Evolutionary conservation across 768 basidiomycete genomes (phyloP).

Genomic region (Suillus bovinus): DNA sequence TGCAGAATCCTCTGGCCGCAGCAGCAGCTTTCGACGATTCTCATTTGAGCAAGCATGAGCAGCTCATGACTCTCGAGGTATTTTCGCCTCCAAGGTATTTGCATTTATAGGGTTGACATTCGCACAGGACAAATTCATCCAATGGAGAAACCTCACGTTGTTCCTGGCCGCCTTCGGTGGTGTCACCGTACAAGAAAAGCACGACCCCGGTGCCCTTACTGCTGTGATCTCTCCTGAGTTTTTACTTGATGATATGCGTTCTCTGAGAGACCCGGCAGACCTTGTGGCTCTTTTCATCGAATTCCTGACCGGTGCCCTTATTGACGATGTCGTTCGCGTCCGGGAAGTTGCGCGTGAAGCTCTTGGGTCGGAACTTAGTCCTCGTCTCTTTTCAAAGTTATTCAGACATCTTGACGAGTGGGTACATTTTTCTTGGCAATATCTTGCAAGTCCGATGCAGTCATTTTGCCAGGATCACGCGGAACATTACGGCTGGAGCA

Average conservation of each 20-base stretch:
- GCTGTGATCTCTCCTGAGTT: constrained; percentile 54
- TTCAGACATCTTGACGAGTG: constrained; percentile 76
- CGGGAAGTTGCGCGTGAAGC: constrained; percentile 84
- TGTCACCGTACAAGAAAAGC: constrained; percentile 55
- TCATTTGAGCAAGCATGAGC: constrained; percentile 38
- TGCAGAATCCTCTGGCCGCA: constrained; percentile 37
- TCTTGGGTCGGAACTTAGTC: constrained; percentile 75
- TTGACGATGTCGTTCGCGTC: constrained; percentile 60
- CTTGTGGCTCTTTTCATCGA: constrained; percentile 67
- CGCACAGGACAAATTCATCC: constrained; percentile 64
- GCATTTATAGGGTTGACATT: constrained; percentile 3
- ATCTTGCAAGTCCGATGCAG: constrained; percentile 2
- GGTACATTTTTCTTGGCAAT: constrained; percentile 26
- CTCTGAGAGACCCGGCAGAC: constrained; percentile 54
- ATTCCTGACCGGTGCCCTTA: constrained; percentile 67
- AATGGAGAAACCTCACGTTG: constrained; percentile 85
- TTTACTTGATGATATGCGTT: constrained; percentile 75
- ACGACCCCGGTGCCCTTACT: constrained; percentile 50
- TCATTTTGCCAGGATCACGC: constrained; percentile 44
- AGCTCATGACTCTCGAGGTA: constrained; percentile 41
- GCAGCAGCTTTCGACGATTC: constrained; percentile 36
- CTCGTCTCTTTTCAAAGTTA: constrained; percentile 63
- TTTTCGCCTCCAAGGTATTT: not conserved
- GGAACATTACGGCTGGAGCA: constrained; percentile 48
- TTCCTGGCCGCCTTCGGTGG: constrained; percentile 78